These are phyloP conservation scores for Pezizomycotina sp. DNA, from an alignment of 2,329 filamentous ascomycete genomes.

Conservation along the genomic window DNA sequence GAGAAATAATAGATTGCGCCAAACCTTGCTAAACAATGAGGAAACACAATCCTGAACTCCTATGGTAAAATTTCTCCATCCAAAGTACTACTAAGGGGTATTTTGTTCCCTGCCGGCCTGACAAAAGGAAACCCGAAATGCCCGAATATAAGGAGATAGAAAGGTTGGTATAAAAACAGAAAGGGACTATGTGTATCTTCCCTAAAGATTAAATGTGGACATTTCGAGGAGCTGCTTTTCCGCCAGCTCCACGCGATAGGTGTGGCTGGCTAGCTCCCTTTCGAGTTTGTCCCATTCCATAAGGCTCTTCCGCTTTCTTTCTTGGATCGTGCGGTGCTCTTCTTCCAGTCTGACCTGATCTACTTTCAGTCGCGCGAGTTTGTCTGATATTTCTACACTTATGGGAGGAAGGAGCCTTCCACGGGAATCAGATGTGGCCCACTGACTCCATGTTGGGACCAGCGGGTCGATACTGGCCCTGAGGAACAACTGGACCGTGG, in stretches of 20 bases:
- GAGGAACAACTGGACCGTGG: slow-evolving; percentile 18
- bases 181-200: too few relatives aligned
- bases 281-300: slow-evolving; percentile 24
- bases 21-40: too few relatives aligned
- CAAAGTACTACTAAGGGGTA: too few relatives aligned
- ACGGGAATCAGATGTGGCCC: slow-evolving; percentile 21
- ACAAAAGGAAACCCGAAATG: too few relatives aligned
- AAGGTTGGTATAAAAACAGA: too few relatives aligned
- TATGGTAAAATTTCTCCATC: too few relatives aligned
- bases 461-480: slow-evolving; percentile 11
- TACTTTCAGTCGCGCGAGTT: slow-evolving; percentile 19
- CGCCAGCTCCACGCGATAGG: slow-evolving; percentile 22
- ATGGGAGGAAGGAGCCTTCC: slow-evolving; percentile 23
- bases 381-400: slow-evolving; percentile 23
- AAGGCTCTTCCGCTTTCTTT: slow-evolving; percentile 24
- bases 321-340: slow-evolving; percentile 22
- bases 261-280: slow-evolving; percentile 22
- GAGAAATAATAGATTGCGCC: too few relatives aligned
- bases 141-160: too few relatives aligned
- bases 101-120: too few relatives aligned
- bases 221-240: slow-evolving; percentile 14
- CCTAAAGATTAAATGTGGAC: background rate
- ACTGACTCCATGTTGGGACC: slow-evolving; percentile 10
- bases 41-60: too few relatives aligned
- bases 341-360: slow-evolving; percentile 24